Evolutionary conservation across 148 eudicot genomes (phyloP).

Genomic region (Rhododendron williamsianum): DNA sequence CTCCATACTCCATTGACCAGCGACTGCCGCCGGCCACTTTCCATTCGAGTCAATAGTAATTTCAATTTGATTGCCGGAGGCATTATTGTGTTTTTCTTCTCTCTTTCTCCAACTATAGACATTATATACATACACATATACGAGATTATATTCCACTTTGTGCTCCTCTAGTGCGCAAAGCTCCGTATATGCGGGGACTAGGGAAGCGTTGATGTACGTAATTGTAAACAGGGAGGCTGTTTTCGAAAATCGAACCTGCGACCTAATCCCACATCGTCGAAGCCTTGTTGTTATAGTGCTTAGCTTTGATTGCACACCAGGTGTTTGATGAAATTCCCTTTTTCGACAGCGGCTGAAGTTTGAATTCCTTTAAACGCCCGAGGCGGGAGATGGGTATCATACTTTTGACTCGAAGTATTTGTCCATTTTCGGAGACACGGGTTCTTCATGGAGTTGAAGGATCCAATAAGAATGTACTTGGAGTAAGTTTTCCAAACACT

Average conservation of each 20-base stretch:
- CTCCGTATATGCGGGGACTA: no score
- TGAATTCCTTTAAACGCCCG: neutral
- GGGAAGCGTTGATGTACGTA: no score
- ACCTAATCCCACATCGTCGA: no score
- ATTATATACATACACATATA: neutral
- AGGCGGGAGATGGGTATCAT: constrained; percentile 9
- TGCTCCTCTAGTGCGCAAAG: no score
- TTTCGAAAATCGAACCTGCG: no score
- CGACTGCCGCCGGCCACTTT: neutral
- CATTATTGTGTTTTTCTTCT: neutral
- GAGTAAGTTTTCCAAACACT: neutral
- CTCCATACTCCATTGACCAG: neutral
- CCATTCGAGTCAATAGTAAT: neutral
- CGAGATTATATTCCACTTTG: neutral
- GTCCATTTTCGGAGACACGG: neutral
- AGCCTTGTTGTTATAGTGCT: neutral
- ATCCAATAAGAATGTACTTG: neutral
- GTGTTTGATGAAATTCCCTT: constrained; percentile 11
- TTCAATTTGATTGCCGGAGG: neutral
- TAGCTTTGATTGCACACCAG: neutral
- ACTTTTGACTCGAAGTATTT: neutral
- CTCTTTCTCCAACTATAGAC: neutral
- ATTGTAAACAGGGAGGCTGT: no score
- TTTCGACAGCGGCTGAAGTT: neutral
- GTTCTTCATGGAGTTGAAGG: neutral